phyloP scores from a whole-genome alignment of 768 basidiomycete genomes.

The Terana coerulea region DNA sequence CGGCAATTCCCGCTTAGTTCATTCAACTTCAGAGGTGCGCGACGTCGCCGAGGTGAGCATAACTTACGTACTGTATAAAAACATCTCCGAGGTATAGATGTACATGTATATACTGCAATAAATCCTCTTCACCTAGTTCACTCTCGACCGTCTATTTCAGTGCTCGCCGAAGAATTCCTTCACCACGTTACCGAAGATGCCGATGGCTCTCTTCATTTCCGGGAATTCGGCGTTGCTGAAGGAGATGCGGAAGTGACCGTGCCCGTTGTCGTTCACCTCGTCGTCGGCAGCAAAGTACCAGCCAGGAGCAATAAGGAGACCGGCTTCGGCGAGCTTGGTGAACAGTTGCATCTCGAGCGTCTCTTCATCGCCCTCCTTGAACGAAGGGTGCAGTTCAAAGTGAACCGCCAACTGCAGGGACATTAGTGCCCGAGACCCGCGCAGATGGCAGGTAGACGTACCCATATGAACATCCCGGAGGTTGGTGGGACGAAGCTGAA shows the following conservation, averaged over 20 bases:
- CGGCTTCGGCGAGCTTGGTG: conserved; percentile 52
- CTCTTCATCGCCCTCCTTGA: conserved; percentile 30
- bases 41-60: no score
- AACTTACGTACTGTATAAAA: no score
- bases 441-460: conserved; percentile 25
- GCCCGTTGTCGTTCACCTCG: conserved; percentile 17
- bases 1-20: no score
- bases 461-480: conserved; percentile 85
- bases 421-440: neutral
- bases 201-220: conserved; percentile 42
- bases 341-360: conserved; percentile 58
- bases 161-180: conserved; percentile 36
- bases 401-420: conserved; percentile 53
- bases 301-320: conserved; percentile 65
- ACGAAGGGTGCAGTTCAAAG: conserved; percentile 53
- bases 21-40: no score
- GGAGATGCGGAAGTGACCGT: conserved; percentile 55
- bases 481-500: conserved; percentile 73
- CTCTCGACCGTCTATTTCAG: neutral
- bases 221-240: conserved; percentile 46
- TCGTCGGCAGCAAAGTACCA: conserved; percentile 40
- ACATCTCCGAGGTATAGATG: no score
- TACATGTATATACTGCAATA: neutral
- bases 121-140: neutral
- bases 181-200: conserved; percentile 42